Evolutionary conservation across 2,329 filamentous ascomycete genomes (phyloP).

Genomic region (Conoideocrella luteorostrata): DNA sequence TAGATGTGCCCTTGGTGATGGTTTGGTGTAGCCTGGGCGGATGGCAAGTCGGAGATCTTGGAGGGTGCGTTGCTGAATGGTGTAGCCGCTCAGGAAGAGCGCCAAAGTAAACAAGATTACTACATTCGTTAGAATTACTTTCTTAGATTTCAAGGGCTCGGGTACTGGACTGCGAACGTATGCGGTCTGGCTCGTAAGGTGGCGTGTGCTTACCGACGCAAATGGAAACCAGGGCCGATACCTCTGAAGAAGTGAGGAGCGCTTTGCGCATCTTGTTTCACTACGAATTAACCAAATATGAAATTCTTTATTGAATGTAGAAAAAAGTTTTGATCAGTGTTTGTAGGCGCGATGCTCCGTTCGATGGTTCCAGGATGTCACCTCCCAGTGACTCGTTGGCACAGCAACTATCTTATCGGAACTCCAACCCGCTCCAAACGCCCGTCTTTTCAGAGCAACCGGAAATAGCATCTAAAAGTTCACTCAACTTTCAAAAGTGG

Average conservation of each 20-base stretch:
- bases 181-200: not conserved
- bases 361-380: constrained; percentile 3
- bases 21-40: constrained; percentile 38
- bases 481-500: too few relatives aligned
- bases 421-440: constrained; percentile 5
- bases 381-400: constrained; percentile 25
- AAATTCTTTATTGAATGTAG: too few relatives aligned
- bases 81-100: constrained; percentile 83
- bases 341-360: not conserved
- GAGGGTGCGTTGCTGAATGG: constrained; percentile 80
- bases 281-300: not conserved
- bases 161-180: too few relatives aligned
- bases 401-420: constrained; percentile 39
- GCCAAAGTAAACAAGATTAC: constrained; percentile 73
- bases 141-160: too few relatives aligned
- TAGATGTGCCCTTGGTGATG: constrained; percentile 42
- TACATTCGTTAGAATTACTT: constrained; percentile 26
- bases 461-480: not conserved
- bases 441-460: too few relatives aligned
- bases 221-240: constrained; percentile 60
- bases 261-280: constrained; percentile 32
- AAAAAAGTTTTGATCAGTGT: too few relatives aligned
- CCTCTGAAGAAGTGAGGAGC: constrained; percentile 63
- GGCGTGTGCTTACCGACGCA: constrained; percentile 49
- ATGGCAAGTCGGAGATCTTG: constrained; percentile 70